phyloP scores from a whole-genome alignment of 2,329 filamentous ascomycete genomes.

The Colletotrichum salicis region DNA sequence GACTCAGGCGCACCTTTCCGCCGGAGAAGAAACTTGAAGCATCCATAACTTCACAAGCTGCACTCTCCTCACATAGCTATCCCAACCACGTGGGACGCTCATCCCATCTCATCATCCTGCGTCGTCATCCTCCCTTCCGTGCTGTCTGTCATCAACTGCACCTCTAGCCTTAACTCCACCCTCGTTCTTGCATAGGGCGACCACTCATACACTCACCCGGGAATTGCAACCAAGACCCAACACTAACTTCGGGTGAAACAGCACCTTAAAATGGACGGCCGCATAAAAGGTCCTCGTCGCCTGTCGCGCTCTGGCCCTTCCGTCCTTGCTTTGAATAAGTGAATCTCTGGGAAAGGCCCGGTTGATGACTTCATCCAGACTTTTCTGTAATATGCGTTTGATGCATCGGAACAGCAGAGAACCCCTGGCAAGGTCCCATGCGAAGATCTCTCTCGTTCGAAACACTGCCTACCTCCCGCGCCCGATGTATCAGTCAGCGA shows the following conservation, averaged over 20 bases:
- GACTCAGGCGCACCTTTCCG: no score
- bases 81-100: background rate
- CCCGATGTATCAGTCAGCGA: background rate
- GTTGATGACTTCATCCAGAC: background rate
- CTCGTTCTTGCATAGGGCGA: background rate
- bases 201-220: background rate
- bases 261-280: background rate
- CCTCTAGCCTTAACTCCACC: background rate
- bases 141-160: background rate
- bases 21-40: no score
- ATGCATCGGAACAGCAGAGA: background rate
- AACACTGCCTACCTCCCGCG: background rate
- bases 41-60: no score
- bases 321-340: background rate
- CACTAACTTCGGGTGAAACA: conserved; percentile 1
- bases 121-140: background rate
- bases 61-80: background rate
- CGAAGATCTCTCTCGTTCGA: background rate
- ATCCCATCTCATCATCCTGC: background rate
- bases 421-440: background rate
- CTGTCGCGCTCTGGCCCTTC: no score
- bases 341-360: no score
- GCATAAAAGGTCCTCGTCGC: background rate
- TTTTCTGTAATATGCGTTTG: background rate
- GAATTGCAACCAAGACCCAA: background rate